Conservation (phyloP, 768 basidiomycete genomes). For the Tulasnella calospora region DNA sequence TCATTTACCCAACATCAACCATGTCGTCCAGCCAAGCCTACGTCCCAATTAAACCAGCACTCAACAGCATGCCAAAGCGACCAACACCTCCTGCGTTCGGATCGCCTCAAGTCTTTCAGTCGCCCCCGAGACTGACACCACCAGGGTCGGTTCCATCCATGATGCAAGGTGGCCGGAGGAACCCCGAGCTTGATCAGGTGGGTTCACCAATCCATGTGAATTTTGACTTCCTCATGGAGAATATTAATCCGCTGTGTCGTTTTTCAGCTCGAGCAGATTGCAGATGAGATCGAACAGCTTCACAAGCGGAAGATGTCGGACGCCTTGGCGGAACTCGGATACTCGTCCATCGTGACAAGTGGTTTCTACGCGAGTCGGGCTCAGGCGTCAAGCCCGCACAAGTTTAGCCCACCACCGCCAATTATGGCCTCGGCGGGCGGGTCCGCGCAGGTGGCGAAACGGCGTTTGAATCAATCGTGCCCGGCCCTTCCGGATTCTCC, state of each 20-base stretch:
- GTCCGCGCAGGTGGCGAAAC: not conserved
- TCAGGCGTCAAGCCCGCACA: not conserved
- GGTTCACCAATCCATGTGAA: not conserved
- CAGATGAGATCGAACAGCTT: not conserved
- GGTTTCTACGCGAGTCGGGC: not conserved
- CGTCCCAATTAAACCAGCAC: not conserved
- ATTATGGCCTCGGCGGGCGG: not conserved
- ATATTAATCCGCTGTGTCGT: not conserved
- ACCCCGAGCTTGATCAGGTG: slow-evolving; percentile 5
- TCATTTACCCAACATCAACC: not conserved
- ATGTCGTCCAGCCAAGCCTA: not conserved
- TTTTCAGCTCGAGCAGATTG: not conserved
- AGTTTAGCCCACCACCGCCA: not conserved
- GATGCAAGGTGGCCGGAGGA: not conserved
- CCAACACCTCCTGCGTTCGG: not conserved
- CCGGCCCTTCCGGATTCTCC: slow-evolving; percentile 2
- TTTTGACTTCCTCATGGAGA: not conserved
- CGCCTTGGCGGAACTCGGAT: not conserved
- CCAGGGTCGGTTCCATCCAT: not conserved
- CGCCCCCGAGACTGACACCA: not conserved
- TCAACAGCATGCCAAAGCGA: not conserved
- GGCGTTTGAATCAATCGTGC: not conserved
- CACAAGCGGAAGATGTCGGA: not conserved
- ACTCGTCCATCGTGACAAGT: not conserved
- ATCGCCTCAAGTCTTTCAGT: not conserved